These are phyloP conservation scores for Eruca vesicaria DNA, from an alignment of 441 rosid species.

Conservation along the genomic window DNA sequence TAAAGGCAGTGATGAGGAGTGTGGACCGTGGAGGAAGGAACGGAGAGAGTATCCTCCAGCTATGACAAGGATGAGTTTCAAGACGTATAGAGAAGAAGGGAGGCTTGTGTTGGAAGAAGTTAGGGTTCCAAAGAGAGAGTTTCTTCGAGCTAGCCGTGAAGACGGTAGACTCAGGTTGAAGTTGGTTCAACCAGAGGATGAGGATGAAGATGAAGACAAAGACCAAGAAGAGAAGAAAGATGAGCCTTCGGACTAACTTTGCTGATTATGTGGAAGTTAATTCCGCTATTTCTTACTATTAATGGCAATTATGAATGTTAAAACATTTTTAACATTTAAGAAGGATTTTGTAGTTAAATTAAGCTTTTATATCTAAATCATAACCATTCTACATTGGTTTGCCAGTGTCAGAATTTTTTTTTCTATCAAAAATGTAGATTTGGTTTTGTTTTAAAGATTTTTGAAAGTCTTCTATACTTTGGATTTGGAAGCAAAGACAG, in stretches of 20 bases:
- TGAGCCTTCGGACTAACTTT: neutral
- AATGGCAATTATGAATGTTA: neutral
- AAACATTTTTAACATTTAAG: neutral
- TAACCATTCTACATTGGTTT: neutral
- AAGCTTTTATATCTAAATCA: neutral
- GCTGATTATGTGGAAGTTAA: neutral
- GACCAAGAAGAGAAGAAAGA: conserved; percentile 20
- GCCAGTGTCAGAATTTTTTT: neutral
- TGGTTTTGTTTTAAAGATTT: neutral
- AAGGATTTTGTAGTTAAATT: neutral
- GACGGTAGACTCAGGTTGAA: conserved; percentile 72
- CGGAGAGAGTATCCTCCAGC: conserved; percentile 37
- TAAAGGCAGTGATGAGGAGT: conserved; percentile 11
- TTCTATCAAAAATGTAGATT: neutral
- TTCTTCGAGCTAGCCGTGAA: conserved; percentile 73
- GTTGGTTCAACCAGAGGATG: conserved; percentile 58
- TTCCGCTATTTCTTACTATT: neutral
- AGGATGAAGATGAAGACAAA: conserved; percentile 33
- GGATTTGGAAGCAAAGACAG: neutral
- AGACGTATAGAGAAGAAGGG: conserved; percentile 75
- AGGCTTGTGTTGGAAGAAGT: conserved; percentile 83
- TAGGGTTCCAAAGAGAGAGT: conserved; percentile 66
- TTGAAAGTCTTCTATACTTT: neutral
- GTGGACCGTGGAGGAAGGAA: conserved; percentile 11
- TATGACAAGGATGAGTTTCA: conserved; percentile 58